A percentile compares a stretch with the other conserved stretches of the same genome.
These are phyloP conservation scores for Colletotrichum sp. DNA, from an alignment of 2,329 filamentous ascomycete genomes.

Conservation along the genomic window DNA sequence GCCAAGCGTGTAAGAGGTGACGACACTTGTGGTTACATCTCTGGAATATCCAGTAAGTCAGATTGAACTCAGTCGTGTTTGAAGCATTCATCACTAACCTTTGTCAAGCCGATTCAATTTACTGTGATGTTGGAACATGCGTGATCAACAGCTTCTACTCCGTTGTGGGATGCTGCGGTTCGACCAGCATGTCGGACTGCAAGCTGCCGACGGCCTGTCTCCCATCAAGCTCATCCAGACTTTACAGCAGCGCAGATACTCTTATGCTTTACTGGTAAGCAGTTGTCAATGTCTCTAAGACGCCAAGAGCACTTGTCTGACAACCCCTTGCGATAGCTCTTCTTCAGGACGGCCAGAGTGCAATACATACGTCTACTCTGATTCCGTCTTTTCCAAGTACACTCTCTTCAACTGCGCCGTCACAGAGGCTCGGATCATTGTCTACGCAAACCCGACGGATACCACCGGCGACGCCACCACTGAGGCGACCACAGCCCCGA, in stretches of 20 bases:
- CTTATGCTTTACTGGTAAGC: constrained; percentile 37
- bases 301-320: not conserved
- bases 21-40: constrained; percentile 37
- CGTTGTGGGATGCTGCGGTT: constrained; percentile 36
- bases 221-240: constrained; percentile 26
- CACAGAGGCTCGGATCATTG: constrained; percentile 22
- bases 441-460: constrained; percentile 26
- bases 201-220: constrained; percentile 30
- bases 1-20: constrained; percentile 27
- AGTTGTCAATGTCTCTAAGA: not conserved
- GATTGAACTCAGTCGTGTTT: no score
- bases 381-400: constrained; percentile 27
- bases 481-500: not conserved
- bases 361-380: constrained; percentile 32
- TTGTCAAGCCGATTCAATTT: constrained; percentile 25
- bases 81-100: not conserved
- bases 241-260: constrained; percentile 28
- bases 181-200: constrained; percentile 25
- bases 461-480: not conserved
- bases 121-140: constrained; percentile 31
- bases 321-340: constrained; percentile 20
- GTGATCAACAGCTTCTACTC: constrained; percentile 31
- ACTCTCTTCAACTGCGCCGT: constrained; percentile 34
- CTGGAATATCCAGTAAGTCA: constrained; percentile 28
- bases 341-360: constrained; percentile 29